Evolutionary conservation across 202 grass and related monocot genomes (phyloP), one percentile per base, ranked within the genome.

Genomic region (Saccharum hybrid): DNA sequence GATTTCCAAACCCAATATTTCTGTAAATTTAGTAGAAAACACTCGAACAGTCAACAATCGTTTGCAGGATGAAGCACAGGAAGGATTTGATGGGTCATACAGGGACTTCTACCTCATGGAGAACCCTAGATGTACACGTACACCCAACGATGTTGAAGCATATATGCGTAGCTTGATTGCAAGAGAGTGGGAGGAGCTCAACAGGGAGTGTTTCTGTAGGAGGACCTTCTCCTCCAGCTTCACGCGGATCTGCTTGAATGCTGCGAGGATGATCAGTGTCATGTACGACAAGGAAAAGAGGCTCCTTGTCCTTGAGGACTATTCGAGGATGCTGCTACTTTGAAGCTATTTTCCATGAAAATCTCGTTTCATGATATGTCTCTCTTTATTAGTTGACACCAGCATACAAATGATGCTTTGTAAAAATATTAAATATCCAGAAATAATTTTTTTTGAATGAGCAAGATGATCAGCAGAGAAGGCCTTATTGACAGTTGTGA

Each of bases 41-140:
- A 1, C 1, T 43, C 10, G 33, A 43, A 9, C 42, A 43, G 9
- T 43, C 10, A 43, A 2, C 42, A 3, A 43, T 43, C 33, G 33
- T 43, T 43, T 48, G 77, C 63, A 96, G 86, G 90, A 96, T 26
- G 93, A 96, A 71, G 83, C 77, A 0, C 88, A 96, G 6, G 84
- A 87, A 46, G 93, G 88, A 6, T 19, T 89, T 0, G 93, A 96
- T 51, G 88, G 88, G 36, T 96, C 90, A 0, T 96, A 89, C 74
- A 79, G 85, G 52, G 71, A 89, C 15, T 81, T 77, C 8, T 96
- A 89, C 81, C 37, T 84, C 42, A 91, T 81, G 37, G 90, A 96
- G 66, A 93, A 93, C 66, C 88, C 86, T 34, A 8, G n/a, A n/a
- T n/a, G n/a, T n/a, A n/a, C 26, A 1, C 60, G 81, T 1, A 9